Evolutionary conservation across 2,329 filamentous ascomycete species (phyloP).

Genomic region (Paecilomyces sp.): DNA sequence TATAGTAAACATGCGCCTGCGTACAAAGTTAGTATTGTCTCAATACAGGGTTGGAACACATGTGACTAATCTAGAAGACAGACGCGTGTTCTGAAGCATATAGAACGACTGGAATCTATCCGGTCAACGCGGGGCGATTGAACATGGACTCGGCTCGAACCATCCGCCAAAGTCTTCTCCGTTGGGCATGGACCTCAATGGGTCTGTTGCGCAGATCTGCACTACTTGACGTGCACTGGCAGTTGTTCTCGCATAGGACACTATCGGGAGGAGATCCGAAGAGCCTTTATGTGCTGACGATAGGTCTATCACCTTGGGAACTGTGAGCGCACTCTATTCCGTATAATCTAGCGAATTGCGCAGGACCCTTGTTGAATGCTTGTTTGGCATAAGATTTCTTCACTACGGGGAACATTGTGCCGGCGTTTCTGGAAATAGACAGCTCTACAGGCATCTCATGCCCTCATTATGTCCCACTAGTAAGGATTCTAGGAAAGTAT

Average conservation of each 20-base stretch:
- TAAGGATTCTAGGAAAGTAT: not conserved
- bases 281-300: not conserved
- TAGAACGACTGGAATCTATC: not conserved
- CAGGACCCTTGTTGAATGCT: not conserved
- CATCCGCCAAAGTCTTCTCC: not conserved
- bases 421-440: not conserved
- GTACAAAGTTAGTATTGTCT: not conserved
- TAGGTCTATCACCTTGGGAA: not conserved
- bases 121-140: not conserved
- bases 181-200: not conserved
- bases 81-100: not conserved
- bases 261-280: not conserved
- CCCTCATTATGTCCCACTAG: not conserved
- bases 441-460: not conserved
- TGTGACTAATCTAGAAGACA: not conserved
- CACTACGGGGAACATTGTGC: not conserved
- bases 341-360: not conserved
- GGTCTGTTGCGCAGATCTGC: not conserved
- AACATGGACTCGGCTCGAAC: not conserved
- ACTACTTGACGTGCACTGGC: not conserved
- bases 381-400: not conserved
- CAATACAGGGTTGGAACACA: not conserved
- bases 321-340: too few relatives aligned
- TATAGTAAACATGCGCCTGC: not conserved
- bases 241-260: not conserved